Percentiles rank a stretch among this genome's conserved stretches.
Evolutionary conservation across 306 rosid genomes (phyloP).

Genomic region (Quercus ilex): DNA sequence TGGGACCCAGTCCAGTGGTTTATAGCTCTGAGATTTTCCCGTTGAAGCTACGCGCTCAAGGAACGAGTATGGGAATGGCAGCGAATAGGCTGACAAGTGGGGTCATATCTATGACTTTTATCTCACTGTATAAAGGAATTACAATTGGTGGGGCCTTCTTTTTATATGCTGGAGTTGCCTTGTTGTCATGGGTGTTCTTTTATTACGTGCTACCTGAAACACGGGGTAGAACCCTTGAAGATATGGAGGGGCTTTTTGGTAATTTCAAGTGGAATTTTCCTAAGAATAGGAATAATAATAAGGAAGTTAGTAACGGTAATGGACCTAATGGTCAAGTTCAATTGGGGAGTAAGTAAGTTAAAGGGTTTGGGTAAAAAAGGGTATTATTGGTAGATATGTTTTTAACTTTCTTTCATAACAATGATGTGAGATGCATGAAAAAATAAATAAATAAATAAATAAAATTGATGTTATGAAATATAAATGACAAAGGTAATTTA

Average conservation of each 20-base stretch:
- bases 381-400: not conserved
- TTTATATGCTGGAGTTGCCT: conserved; percentile 43
- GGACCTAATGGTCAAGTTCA: conserved; percentile 25
- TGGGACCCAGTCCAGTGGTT: conserved; percentile 81
- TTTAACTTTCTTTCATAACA: not conserved
- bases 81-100: conserved; percentile 57
- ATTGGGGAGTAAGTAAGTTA: conserved; percentile 19
- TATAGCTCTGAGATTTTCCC: conserved; percentile 76
- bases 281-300: not conserved
- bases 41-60: conserved; percentile 73
- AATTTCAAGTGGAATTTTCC: conserved; percentile 29
- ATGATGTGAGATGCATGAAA: not conserved
- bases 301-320: not conserved
- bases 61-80: conserved; percentile 56
- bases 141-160: conserved; percentile 76
- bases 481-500: not conserved
- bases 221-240: conserved; percentile 65
- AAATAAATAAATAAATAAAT: not conserved
- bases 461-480: not conserved
- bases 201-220: conserved; percentile 70
- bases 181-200: conserved; percentile 49
- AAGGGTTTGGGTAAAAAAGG: no score
- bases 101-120: conserved; percentile 61
- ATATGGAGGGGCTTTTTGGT: conserved; percentile 75
- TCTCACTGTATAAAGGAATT: conserved; percentile 49